These are phyloP conservation scores for Delitschia confertaspora DNA, from an alignment of 495 filamentous ascomycete species.

Conservation along the genomic window DNA sequence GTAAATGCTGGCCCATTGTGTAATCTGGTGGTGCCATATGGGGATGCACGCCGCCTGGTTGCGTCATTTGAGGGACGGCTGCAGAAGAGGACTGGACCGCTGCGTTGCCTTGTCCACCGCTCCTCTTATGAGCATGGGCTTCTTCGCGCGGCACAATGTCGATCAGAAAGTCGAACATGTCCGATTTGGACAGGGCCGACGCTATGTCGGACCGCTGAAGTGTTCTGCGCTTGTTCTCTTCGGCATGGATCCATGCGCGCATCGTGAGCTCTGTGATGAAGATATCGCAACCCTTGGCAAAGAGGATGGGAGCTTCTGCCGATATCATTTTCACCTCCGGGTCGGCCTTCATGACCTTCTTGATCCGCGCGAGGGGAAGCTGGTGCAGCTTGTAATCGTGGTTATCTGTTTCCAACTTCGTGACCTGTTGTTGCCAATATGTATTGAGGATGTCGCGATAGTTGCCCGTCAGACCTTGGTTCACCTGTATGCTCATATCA, in stretches of 20 bases:
- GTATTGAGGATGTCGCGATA: slow-evolving; percentile 96
- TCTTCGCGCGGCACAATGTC: slow-evolving; percentile 97
- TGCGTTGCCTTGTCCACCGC: slow-evolving; percentile 48
- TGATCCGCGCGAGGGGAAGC: slow-evolving; percentile 89
- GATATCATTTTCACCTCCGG: slow-evolving; percentile 99
- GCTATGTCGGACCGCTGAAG: slow-evolving; percentile 95
- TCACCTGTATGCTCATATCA: slow-evolving; percentile 51
- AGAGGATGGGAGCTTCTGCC: slow-evolving; percentile 92
- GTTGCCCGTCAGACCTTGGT: slow-evolving; percentile 84
- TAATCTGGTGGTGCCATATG: slow-evolving; percentile 68
- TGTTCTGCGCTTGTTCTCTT: slow-evolving; percentile 96
- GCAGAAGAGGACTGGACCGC: slow-evolving; percentile 41
- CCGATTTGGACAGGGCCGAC: slow-evolving; percentile 86
- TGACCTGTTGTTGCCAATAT: slow-evolving; percentile 98
- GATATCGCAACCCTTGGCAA: slow-evolving; percentile 98
- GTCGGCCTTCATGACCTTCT: slow-evolving; percentile 99
- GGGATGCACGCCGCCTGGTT: slow-evolving; percentile 47
- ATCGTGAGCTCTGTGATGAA: slow-evolving; percentile 99
- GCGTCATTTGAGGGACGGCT: slow-evolving; percentile 24
- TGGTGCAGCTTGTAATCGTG: slow-evolving; percentile 99
- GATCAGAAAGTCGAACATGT: slow-evolving; percentile 99
- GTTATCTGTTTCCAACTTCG: slow-evolving; percentile 82
- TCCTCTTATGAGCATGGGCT: slow-evolving; percentile 65
- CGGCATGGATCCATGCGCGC: slow-evolving; percentile 99
- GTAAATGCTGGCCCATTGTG: slow-evolving; percentile 29